These are phyloP conservation scores for Batkoa obscura DNA, from an alignment of 371 early-diverging fungal genomes.

Conservation along the genomic window DNA sequence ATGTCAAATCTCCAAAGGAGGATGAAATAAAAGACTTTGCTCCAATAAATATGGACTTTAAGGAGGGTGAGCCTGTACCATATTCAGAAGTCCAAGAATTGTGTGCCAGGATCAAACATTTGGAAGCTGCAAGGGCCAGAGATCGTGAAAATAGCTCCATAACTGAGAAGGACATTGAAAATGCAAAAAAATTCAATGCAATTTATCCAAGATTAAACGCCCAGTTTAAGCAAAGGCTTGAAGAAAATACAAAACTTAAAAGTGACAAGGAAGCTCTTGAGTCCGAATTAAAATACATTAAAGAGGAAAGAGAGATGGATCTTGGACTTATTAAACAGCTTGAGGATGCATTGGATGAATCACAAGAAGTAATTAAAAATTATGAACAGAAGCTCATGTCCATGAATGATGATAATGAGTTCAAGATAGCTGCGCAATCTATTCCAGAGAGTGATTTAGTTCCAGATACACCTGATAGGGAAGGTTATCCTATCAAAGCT, in stretches of 20 bases:
- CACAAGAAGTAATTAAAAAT: too few relatives aligned
- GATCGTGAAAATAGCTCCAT: constrained; percentile 55
- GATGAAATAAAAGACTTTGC: neutral
- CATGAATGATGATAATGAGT: too few relatives aligned
- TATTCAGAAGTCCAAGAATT: constrained; percentile 63
- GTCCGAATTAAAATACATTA: too few relatives aligned
- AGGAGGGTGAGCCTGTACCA: constrained; percentile 7
- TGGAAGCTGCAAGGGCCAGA: constrained; percentile 63
- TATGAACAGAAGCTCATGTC: too few relatives aligned
- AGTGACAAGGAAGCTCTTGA: too few relatives aligned
- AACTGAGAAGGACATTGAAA: constrained; percentile 46
- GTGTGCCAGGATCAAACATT: constrained; percentile 48
- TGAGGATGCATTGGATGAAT: too few relatives aligned
- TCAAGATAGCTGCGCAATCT: too few relatives aligned
- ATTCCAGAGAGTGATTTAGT: constrained; percentile 74
- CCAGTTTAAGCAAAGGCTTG: too few relatives aligned
- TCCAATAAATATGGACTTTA: neutral
- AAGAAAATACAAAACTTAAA: too few relatives aligned
- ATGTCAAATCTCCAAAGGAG: neutral
- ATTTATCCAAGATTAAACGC: too few relatives aligned
- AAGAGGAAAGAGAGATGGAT: too few relatives aligned
- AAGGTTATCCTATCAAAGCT: constrained; percentile 53
- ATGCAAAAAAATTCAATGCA: constrained; percentile 20
- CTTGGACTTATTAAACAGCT: too few relatives aligned
- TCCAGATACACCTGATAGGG: constrained; percentile 69